Evolutionary conservation across 2,329 filamentous ascomycete species (phyloP), one percentile per base, ranked within the genome.

Genomic region (Trichophyton benhamiae): DNA sequence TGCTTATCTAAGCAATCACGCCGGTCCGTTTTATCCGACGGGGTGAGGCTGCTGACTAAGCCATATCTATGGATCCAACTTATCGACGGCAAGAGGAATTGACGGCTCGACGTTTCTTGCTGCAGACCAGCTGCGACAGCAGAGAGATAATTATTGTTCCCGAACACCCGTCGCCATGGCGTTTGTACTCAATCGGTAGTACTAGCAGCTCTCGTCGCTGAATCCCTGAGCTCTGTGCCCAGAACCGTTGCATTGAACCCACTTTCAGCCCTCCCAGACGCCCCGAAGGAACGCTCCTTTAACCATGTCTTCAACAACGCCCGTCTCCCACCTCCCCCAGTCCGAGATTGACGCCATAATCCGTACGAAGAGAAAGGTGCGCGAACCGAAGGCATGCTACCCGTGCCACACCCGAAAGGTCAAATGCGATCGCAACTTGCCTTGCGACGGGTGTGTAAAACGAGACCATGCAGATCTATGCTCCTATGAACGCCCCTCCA

Each of bases 361-460:
- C 61, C 73, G 76, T 57, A 77, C 75, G 52, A 78, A 77, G 65
- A 72, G 76, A 61, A 78, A 78, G 65, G 76, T 77, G 57, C 72
- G 77, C 57, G 77, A 79, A 63, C 77, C 77, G 7, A 74, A 79
- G 69, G 75, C 75, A 53, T 77, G 75, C 64, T 77, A 77, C 62
- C 75, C 75, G 11, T 77, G 75, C 61, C 75, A 77, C 65, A 74
- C 74, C 59, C 73, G 75, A n/a, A 77, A 77, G 62, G 77, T 79
- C 46, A 79, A 78, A 69, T 79, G 77, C 66, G 77, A 79, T 66
- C 75, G 77, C 46, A 78, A 78, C 57, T 67, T 78, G 7, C 77
- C 77, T 2, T 79, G 77, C 67, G 76, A 78, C 63, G 76, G 76
- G 20, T 79, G 77, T 62, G 75, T 79, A 55, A 78, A 78, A 66